Evolutionary conservation across 192 early-diverging fungal species (phyloP).

Genomic region (Coemansia sp.): DNA sequence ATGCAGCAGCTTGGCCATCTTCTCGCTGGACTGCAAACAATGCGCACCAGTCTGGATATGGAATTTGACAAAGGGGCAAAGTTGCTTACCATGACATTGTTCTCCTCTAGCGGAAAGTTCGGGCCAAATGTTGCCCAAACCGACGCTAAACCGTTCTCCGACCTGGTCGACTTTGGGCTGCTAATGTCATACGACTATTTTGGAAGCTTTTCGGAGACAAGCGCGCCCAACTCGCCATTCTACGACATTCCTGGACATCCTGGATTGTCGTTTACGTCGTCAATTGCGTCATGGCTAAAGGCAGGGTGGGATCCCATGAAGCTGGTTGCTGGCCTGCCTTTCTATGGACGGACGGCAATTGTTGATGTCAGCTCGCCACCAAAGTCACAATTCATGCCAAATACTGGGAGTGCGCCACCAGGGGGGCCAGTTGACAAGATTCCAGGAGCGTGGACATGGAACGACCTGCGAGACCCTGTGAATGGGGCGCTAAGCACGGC

Average conservation of each 20-base stretch:
- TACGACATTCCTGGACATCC: conserved; percentile 34
- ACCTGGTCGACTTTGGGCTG: conserved; percentile 65
- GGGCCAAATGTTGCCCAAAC: conserved; percentile 49
- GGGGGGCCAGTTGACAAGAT: conserved; percentile 46
- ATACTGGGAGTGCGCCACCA: conserved; percentile 33
- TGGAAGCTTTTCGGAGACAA: conserved; percentile 56
- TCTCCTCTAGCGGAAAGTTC: conserved; percentile 57
- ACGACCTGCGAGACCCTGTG: conserved; percentile 37
- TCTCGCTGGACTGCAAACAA: conserved; percentile 56
- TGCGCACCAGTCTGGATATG: conserved; percentile 57
- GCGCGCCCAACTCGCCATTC: conserved; percentile 61
- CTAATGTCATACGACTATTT: conserved; percentile 73
- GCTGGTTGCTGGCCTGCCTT: conserved; percentile 63
- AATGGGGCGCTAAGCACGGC: conserved; percentile 34
- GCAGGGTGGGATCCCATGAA: conserved; percentile 62
- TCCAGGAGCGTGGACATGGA: conserved; percentile 50
- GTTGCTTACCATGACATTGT: conserved; percentile 63
- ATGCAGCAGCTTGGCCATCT: conserved; percentile 62
- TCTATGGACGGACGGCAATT: conserved; percentile 60
- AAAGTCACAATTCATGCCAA: conserved; percentile 39
- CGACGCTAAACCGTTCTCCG: conserved; percentile 61
- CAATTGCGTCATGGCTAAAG: conserved; percentile 56
- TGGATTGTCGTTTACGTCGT: conserved; percentile 52
- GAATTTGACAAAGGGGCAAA: conserved; percentile 51
- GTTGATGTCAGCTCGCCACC: conserved; percentile 3